These are phyloP conservation scores for Cicer judaicum DNA, from an alignment of 306 rosid genomes.

Conservation along the genomic window DNA sequence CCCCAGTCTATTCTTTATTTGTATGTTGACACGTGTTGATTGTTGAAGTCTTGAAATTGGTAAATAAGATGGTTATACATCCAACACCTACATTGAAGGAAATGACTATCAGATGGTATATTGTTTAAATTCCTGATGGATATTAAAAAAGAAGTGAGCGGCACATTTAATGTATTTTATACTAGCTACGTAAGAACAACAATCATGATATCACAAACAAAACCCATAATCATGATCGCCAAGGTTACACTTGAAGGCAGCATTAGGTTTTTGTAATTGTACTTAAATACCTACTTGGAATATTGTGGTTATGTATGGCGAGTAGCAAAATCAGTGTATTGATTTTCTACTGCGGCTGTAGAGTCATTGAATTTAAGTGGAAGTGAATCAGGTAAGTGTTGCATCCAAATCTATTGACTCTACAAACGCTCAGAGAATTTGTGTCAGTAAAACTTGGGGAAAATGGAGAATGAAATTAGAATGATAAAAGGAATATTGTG, in stretches of 20 bases:
- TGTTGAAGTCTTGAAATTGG: not conserved
- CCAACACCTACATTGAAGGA: constrained; percentile 3
- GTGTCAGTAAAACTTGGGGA: not conserved
- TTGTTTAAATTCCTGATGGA: not conserved
- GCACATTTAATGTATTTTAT: too few species aligned
- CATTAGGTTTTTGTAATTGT: constrained; percentile 2
- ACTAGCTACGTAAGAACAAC: not conserved
- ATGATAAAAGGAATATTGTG: constrained; percentile 10
- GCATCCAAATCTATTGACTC: not conserved
- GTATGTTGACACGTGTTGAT: constrained; percentile 1
- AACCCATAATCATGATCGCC: not conserved
- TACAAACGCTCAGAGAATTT: not conserved
- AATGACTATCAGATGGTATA: constrained; percentile 4
- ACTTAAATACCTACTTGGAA: not conserved
- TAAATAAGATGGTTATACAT: not conserved
- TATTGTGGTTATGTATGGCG: not conserved
- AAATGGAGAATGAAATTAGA: constrained; percentile 8
- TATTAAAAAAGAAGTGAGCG: not conserved
- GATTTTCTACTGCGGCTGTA: too few species aligned
- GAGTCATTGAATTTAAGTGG: too few species aligned
- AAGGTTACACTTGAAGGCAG: not conserved
- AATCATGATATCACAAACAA: not conserved
- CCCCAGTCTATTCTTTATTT: not conserved
- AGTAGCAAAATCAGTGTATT: too few species aligned
- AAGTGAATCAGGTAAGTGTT: not conserved